Conservation (phyloP, 768 basidiomycete species). For the Russula virescens region DNA sequence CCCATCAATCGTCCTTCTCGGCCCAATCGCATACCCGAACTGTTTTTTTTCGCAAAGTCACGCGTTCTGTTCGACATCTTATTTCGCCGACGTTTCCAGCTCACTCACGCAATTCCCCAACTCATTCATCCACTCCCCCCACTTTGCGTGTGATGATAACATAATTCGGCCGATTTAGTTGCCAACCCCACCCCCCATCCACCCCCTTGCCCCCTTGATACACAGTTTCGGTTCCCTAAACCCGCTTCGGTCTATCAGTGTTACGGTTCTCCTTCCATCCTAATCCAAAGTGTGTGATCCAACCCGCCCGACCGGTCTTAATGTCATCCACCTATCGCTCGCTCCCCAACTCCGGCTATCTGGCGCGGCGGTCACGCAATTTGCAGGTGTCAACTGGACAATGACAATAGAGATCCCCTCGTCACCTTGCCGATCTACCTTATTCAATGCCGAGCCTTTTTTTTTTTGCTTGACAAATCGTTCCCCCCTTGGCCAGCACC, state of each 20-base stretch:
- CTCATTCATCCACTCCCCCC: too few species aligned
- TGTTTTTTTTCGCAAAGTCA: neutral
- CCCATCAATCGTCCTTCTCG: too few species aligned
- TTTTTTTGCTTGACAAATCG: too few species aligned
- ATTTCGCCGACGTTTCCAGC: neutral
- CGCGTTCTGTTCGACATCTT: too few species aligned
- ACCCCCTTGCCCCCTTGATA: neutral
- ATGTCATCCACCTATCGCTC: neutral
- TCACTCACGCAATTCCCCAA: neutral
- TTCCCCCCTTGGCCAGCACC: too few species aligned
- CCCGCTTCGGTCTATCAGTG: constrained; percentile 1
- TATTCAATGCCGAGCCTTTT: neutral
- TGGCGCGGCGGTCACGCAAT: constrained; percentile 12
- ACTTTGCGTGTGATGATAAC: too few species aligned
- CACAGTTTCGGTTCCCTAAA: neutral
- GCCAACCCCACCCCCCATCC: neutral
- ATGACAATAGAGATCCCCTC: neutral
- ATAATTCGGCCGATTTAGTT: constrained; percentile 4
- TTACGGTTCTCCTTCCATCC: too few species aligned
- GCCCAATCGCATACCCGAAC: neutral
- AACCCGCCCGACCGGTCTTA: neutral
- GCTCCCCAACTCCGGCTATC: too few species aligned
- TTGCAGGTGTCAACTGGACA: neutral
- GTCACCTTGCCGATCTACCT: constrained; percentile 3
- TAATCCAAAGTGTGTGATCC: too few species aligned